Conservation (phyloP, 306 rosid species). For the Quercus glauca region DNA sequence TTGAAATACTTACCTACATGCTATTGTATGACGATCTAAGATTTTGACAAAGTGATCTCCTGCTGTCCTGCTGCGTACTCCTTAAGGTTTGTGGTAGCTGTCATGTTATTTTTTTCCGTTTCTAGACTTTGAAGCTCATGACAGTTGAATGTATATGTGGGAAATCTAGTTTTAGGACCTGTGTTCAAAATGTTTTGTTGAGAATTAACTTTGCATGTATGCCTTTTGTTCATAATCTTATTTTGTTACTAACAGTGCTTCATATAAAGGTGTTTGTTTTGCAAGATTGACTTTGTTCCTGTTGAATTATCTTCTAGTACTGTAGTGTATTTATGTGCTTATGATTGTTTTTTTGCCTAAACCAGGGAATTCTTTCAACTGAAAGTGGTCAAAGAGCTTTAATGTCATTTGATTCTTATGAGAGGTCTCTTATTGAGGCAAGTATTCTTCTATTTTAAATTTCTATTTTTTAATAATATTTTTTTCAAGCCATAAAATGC, state of each 20-base stretch:
- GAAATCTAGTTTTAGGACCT: not conserved
- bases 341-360: not conserved
- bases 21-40: too few relatives aligned
- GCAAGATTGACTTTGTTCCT: constrained; percentile 1
- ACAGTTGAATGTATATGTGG: not conserved
- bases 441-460: not conserved
- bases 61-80: too few relatives aligned
- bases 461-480: not conserved
- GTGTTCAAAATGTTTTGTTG: not conserved
- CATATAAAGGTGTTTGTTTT: not conserved
- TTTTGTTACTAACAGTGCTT: not conserved
- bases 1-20: too few relatives aligned
- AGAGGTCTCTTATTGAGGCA: constrained; percentile 81
- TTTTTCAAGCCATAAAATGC: not conserved
- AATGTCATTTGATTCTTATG: constrained; percentile 61
- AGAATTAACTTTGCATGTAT: not conserved
- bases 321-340: not conserved
- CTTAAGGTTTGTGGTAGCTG: too few relatives aligned
- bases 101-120: not conserved
- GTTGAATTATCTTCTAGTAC: not conserved
- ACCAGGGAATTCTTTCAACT: constrained; percentile 81
- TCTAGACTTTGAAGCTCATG: not conserved
- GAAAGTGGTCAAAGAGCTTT: constrained; percentile 71
- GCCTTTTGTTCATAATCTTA: not conserved
- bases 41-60: too few relatives aligned